These are phyloP conservation scores for Ganoderma lucidum DNA, from an alignment of 1,284 basidiomycete species.

Conservation along the genomic window DNA sequence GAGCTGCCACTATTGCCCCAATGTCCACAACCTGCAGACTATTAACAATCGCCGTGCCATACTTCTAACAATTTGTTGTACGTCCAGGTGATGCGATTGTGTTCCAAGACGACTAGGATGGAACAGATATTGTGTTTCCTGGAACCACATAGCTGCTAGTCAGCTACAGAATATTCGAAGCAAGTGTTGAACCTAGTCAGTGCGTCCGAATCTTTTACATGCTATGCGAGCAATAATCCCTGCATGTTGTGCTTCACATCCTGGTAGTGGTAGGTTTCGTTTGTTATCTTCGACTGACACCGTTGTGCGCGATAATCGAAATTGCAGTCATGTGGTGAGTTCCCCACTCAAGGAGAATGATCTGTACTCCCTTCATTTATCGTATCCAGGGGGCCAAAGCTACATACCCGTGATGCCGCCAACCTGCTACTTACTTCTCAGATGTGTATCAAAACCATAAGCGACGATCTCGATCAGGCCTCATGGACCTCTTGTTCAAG, in stretches of 20 bases:
- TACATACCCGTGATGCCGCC: neutral
- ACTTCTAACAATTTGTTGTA: neutral
- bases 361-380: neutral
- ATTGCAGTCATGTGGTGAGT: neutral
- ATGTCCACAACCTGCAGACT: neutral
- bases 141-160: neutral
- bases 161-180: neutral
- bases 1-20: neutral
- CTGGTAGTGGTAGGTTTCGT: neutral
- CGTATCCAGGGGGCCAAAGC: neutral
- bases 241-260: neutral
- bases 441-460: neutral
- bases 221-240: neutral
- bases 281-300: no score
- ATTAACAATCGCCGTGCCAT: neutral
- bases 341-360: neutral
- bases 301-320: neutral
- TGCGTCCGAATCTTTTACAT: neutral
- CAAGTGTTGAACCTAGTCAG: neutral
- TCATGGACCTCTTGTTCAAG: neutral
- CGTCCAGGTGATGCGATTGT: neutral
- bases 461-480: neutral
- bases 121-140: neutral
- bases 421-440: neutral
- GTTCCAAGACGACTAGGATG: neutral